Evolutionary conservation across 768 basidiomycete species (phyloP).

Genomic region (Lentinula raphanica): DNA sequence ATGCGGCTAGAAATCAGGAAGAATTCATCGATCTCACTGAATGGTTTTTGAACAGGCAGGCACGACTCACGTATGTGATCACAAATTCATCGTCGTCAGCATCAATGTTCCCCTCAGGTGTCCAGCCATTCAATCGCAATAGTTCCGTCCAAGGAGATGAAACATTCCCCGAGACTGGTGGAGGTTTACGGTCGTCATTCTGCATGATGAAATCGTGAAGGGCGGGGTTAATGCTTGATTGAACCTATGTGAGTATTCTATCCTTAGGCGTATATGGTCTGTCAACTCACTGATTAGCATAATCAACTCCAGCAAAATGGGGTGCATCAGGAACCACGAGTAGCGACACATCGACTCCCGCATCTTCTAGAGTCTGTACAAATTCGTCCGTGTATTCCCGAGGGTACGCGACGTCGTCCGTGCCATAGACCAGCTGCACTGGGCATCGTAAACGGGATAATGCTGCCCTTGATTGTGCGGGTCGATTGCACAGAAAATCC

Average conservation of each 20-base stretch:
- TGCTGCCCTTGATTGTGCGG: conserved; percentile 9
- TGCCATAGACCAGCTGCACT: conserved; percentile 19
- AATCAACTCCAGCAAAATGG: conserved; percentile 16
- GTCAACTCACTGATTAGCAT: conserved; percentile 13
- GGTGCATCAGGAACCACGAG: conserved; percentile 12
- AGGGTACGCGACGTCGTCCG: conserved; percentile 20
- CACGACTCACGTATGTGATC: conserved; percentile 1
- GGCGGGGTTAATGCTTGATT: conserved; percentile 1
- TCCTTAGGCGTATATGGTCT: background rate
- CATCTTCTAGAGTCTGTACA: conserved; percentile 14
- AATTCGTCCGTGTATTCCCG: conserved; percentile 14
- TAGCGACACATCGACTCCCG: conserved; percentile 14
- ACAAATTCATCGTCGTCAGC: background rate
- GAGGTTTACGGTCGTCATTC: conserved; percentile 1
- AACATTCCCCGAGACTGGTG: background rate
- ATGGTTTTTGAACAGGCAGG: background rate
- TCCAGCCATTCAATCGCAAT: background rate
- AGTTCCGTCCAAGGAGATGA: conserved; percentile 1
- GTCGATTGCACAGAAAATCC: conserved; percentile 14
- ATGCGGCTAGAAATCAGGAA: background rate
- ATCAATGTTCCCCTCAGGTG: conserved; percentile 4
- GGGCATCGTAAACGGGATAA: conserved; percentile 17
- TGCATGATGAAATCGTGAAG: conserved; percentile 7
- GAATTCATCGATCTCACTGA: background rate
- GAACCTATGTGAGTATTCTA: no score